A percentile compares a stretch with the other conserved stretches of the same genome.
Evolutionary conservation across 371 early-diverging fungal genomes (phyloP).

Genomic region (Nematocida sp.): DNA sequence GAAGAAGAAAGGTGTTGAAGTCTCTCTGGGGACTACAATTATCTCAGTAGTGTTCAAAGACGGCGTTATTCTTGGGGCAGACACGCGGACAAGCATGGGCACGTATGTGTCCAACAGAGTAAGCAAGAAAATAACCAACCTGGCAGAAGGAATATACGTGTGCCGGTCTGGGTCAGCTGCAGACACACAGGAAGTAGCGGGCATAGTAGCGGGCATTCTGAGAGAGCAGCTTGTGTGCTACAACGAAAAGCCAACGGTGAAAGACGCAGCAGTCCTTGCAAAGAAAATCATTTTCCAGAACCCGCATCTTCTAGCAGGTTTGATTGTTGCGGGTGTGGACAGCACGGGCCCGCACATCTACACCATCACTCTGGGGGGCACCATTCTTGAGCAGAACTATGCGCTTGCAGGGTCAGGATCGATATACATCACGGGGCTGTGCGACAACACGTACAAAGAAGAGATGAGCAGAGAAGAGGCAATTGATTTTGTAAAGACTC

Average conservation of each 20-base stretch:
- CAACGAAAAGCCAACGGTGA: slow-evolving; percentile 73
- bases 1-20: slow-evolving; percentile 43
- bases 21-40: slow-evolving; percentile 75
- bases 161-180: slow-evolving; percentile 95
- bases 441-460: slow-evolving; percentile 76
- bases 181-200: slow-evolving; percentile 93
- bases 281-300: slow-evolving; percentile 86
- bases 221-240: slow-evolving; percentile 62
- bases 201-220: slow-evolving; percentile 81
- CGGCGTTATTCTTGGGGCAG: slow-evolving; percentile 94
- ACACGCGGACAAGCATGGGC: slow-evolving; percentile 89
- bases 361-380: slow-evolving; percentile 84
- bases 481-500: slow-evolving; percentile 80
- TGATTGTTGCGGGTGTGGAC: slow-evolving; percentile 98
- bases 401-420: slow-evolving; percentile 94
- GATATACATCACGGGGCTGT: slow-evolving; percentile 90
- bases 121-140: slow-evolving; percentile 91
- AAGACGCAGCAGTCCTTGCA: slow-evolving; percentile 80
- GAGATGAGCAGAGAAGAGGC: slow-evolving; percentile 81
- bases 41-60: slow-evolving; percentile 88
- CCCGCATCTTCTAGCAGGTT: slow-evolving; percentile 74
- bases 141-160: slow-evolving; percentile 86
- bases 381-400: slow-evolving; percentile 79
- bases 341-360: slow-evolving; percentile 70
- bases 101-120: slow-evolving; percentile 81